Conservation (phyloP, 2,329 filamentous ascomycete genomes). For the Orbilia brochopaga region DNA sequence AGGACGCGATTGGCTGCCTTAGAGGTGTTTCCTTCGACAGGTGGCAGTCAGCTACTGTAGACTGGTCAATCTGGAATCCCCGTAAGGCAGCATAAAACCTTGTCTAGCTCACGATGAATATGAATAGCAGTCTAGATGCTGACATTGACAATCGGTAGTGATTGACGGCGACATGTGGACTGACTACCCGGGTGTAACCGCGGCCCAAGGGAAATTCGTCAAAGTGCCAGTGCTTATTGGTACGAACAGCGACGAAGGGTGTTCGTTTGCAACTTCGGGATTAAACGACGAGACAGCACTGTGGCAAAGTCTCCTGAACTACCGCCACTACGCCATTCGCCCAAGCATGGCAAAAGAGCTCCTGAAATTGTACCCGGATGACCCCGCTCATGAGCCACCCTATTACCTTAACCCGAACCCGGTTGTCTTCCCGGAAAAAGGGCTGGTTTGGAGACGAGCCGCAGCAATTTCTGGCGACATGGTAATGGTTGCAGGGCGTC, state of each 20-base stretch:
- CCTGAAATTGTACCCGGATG: conserved; percentile 6
- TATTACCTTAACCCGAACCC: conserved; percentile 12
- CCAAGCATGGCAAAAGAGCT: neutral
- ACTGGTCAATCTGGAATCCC: no score
- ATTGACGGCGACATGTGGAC: conserved; percentile 66
- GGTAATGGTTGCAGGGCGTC: conserved; percentile 65
- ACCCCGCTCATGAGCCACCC: conserved; percentile 1
- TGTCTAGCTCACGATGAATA: conserved; percentile 63
- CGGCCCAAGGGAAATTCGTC: conserved; percentile 67
- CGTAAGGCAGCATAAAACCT: neutral
- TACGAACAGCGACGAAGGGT: conserved; percentile 71
- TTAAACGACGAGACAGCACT: conserved; percentile 57
- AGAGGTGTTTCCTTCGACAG: no score
- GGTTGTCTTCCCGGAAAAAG: conserved; percentile 50
- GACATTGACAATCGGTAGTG: conserved; percentile 59
- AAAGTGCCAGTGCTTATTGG: conserved; percentile 69
- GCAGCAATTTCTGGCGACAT: conserved; percentile 65
- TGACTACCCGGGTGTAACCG: conserved; percentile 62
- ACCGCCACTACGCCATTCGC: neutral
- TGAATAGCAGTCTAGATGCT: conserved; percentile 62
- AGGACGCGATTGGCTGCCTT: no score
- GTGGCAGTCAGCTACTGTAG: no score
- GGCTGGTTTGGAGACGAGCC: conserved; percentile 63
- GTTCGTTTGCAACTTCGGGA: conserved; percentile 54
- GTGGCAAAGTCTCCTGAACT: neutral